A percentile compares a stretch with the other conserved stretches of the same genome.
Evolutionary conservation across 2,329 filamentous ascomycete genomes (phyloP).

Genomic region (Amesomyces nigricolor): DNA sequence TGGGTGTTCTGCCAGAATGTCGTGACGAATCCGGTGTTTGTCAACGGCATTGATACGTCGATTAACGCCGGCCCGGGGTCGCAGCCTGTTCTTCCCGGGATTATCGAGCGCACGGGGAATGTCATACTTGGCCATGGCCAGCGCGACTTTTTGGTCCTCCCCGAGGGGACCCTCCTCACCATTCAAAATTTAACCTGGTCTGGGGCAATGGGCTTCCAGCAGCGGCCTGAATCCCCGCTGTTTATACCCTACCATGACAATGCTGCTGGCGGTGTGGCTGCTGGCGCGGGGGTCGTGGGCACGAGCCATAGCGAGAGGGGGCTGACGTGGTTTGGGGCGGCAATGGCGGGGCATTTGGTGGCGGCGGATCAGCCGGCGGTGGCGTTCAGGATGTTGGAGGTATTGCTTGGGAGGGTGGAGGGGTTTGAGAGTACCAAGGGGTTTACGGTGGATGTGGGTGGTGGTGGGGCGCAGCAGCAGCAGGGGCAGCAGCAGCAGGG

Average conservation of each 20-base stretch:
- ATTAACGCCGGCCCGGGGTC: slow-evolving; percentile 3
- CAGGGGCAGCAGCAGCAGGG: background rate
- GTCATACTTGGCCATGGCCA: slow-evolving; percentile 10
- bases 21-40: background rate
- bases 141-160: slow-evolving; percentile 2
- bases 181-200: slow-evolving; percentile 10
- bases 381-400: slow-evolving; percentile 12
- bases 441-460: slow-evolving; percentile 7
- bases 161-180: background rate
- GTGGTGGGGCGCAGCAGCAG: background rate
- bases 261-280: background rate
- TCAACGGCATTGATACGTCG: background rate
- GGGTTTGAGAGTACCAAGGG: slow-evolving; percentile 4
- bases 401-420: slow-evolving; percentile 10
- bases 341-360: slow-evolving; percentile 7
- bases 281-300: slow-evolving; percentile 2
- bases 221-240: background rate
- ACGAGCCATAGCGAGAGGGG: slow-evolving; percentile 5
- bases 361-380: slow-evolving; percentile 11
- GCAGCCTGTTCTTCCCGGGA: slow-evolving; percentile 3
- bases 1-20: slow-evolving; percentile 6
- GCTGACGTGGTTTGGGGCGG: slow-evolving; percentile 10
- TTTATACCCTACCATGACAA: background rate
- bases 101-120: slow-evolving; percentile 9
- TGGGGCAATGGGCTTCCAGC: background rate